Evolutionary conservation across 495 filamentous ascomycete genomes (phyloP).

Genomic region (Elaphomyces granulatus): DNA sequence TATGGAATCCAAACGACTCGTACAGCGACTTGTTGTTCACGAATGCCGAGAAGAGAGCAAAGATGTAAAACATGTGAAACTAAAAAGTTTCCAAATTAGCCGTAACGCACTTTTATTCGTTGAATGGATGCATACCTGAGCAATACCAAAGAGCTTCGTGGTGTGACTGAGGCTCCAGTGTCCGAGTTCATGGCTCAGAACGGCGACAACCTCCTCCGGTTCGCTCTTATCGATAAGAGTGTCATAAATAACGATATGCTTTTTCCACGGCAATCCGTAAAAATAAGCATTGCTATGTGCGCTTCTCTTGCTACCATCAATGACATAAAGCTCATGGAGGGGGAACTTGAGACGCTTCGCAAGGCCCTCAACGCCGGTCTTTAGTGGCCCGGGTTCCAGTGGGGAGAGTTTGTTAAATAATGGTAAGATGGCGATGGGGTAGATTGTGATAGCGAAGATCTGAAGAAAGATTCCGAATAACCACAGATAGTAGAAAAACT

Average conservation of each 20-base stretch:
- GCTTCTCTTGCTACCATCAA: slow-evolving; percentile 93
- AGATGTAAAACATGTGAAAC: slow-evolving; percentile 90
- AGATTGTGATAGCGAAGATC: slow-evolving; percentile 87
- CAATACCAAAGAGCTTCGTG: slow-evolving; percentile 77
- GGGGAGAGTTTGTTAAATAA: slow-evolving; percentile 98
- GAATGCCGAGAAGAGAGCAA: slow-evolving; percentile 90
- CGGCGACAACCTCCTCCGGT: slow-evolving; percentile 82
- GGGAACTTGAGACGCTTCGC: slow-evolving; percentile 82
- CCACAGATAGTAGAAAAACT: slow-evolving; percentile 98
- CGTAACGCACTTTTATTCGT: not conserved
- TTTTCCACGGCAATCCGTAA: slow-evolving; percentile 96
- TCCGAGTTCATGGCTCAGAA: slow-evolving; percentile 88
- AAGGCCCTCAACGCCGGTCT: slow-evolving; percentile 73
- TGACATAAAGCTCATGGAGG: slow-evolving; percentile 78
- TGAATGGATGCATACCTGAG: slow-evolving; percentile 46
- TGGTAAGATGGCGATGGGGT: slow-evolving; percentile 85
- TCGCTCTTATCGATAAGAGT: slow-evolving; percentile 92
- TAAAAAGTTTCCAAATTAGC: slow-evolving; percentile 27
- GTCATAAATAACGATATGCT: slow-evolving; percentile 99
- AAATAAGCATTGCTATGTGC: slow-evolving; percentile 98
- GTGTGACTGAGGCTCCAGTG: slow-evolving; percentile 96
- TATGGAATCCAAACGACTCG: slow-evolving; percentile 76
- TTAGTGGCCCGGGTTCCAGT: slow-evolving; percentile 70
- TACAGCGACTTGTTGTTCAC: slow-evolving; percentile 90
- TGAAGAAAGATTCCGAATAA: slow-evolving; percentile 77